phyloP scores from a whole-genome alignment of 805 yeast species.

The Pichia nakasei region DNA sequence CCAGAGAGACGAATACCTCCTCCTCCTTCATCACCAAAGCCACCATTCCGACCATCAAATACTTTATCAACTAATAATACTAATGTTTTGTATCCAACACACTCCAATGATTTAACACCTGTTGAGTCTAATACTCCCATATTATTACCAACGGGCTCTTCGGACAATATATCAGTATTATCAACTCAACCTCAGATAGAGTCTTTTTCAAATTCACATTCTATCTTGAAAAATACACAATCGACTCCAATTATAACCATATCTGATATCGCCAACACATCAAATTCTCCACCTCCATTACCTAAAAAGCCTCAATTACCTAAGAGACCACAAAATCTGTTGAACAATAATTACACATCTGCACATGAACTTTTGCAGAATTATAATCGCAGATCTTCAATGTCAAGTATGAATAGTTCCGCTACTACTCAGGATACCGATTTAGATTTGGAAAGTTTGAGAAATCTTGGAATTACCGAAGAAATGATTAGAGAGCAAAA shows the following conservation, averaged over 20 bases:
- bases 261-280: background rate
- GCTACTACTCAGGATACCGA: background rate
- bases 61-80: background rate
- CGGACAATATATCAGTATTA: background rate
- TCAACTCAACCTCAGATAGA: no score
- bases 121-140: background rate
- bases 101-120: background rate
- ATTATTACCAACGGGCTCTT: background rate
- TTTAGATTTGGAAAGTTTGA: conserved; percentile 5
- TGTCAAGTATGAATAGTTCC: background rate
- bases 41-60: background rate
- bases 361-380: conserved; percentile 5
- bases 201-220: no score
- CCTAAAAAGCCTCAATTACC: conserved; percentile 6
- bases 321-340: conserved; percentile 1
- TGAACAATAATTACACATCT: background rate
- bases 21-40: background rate
- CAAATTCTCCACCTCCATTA: background rate
- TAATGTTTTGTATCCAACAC: background rate
- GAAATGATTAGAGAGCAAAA: conserved; percentile 6
- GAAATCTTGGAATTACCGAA: conserved; percentile 4
- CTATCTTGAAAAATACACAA: background rate
- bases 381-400: conserved; percentile 3
- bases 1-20: background rate
- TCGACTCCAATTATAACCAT: conserved; percentile 3